Evolutionary conservation across 169 alveolate species (phyloP), one percentile per base, ranked within the genome.

Genomic region (Ichthyophthirius multifiliis): DNA sequence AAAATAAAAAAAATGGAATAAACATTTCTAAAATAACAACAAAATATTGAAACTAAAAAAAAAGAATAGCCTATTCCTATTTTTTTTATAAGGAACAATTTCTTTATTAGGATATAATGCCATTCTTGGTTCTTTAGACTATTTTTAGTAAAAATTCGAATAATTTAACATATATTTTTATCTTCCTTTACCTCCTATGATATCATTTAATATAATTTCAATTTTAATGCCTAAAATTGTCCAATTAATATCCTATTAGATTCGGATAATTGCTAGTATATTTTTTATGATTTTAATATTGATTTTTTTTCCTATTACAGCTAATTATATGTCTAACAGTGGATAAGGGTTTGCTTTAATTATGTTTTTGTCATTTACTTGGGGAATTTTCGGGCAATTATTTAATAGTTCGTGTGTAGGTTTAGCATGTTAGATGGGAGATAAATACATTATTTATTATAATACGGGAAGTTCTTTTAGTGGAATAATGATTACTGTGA

Each of bases 161-260:
- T 2, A 55, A 18, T 55, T 18, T 55, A 55, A 55, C 5, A 55
- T 55, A 13, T 55, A 55, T 18, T 55, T 55, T 55, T 55, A 55
- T 55, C 71, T 55, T 6, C 71, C 71, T 16, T 27, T 55, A 27
- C 71, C 71, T 55, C 71, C 71, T 55, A 55, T 55, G 71, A 55
- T 55, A 16, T 27, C 71, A 16, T 55, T 55, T n/a, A 55, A 55
- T 10, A 27, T 55, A 55, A 39, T 55, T 0, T 55, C 71, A 27
- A n/a, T 55, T 20, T 18, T 10, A 0, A 55, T 55, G 71, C 71
- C 71, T 7, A 13, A 18, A 15, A 55, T 55, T 7, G 71, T 39
- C 1, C 5, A 55, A 7, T 27, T 13, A 27, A 27, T 55, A 10
- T n/a, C 1, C 6, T 55, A 27, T 27, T 18, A 34, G 23, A 27